Evolutionary conservation across 208 protist species (phyloP).

Genomic region (Leishmania aethiopica): DNA sequence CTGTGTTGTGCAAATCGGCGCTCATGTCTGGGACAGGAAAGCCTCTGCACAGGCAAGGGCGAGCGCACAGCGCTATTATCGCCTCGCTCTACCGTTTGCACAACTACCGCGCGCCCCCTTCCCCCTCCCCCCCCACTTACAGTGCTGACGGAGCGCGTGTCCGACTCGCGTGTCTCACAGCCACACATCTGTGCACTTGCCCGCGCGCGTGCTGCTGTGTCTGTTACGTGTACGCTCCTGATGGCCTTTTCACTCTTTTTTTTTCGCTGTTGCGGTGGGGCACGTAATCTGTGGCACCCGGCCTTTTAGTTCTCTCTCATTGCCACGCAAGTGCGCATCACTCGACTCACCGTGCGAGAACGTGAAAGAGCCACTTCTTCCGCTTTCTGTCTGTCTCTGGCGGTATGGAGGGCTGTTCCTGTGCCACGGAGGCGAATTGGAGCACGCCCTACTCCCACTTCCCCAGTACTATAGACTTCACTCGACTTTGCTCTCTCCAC

Average conservation of each 20-base stretch:
- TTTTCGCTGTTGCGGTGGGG: neutral
- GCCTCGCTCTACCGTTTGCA: neutral
- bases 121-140: no score
- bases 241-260: neutral
- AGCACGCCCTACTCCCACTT: neutral
- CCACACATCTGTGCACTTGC: neutral
- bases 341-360: no score
- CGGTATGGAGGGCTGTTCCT: neutral
- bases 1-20: neutral
- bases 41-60: neutral
- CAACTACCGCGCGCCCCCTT: neutral
- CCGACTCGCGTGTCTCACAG: neutral
- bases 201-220: neutral
- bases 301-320: neutral
- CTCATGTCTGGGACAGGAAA: neutral
- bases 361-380: neutral
- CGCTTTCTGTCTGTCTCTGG: neutral
- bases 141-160: neutral
- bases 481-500: neutral
- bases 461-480: neutral
- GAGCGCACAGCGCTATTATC: neutral
- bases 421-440: neutral
- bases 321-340: neutral
- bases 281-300: neutral
- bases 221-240: neutral